Evolutionary conservation across 306 rosid species (phyloP).

Genomic region (Quercus variabilis): DNA sequence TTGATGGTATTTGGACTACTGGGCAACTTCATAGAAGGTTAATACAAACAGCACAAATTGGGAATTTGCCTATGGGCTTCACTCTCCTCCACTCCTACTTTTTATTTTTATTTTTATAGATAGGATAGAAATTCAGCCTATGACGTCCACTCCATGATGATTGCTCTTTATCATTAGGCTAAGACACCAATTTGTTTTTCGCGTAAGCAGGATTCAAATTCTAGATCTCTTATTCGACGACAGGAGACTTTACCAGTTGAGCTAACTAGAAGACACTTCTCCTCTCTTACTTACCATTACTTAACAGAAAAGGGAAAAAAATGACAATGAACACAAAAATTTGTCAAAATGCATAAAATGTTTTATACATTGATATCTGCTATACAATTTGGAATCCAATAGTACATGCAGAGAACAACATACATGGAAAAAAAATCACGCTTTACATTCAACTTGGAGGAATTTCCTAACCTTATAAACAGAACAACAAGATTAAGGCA

Average conservation of each 20-base stretch:
- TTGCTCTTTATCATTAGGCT: too few species aligned
- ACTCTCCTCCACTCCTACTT: too few species aligned
- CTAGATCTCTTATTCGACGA: rapidly evolving
- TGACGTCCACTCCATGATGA: too few species aligned
- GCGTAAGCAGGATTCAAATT: too few species aligned
- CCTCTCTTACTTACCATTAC: too few species aligned
- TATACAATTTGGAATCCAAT: slow-evolving; percentile 17
- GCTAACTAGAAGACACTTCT: too few species aligned
- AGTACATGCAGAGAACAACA: slow-evolving; percentile 26
- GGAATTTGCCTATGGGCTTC: too few species aligned
- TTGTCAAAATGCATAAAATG: neutral
- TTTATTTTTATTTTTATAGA: too few species aligned
- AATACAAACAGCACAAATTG: neutral
- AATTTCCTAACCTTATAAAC: slow-evolving; percentile 30
- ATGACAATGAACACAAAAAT: neutral
- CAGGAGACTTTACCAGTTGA: rapidly evolving
- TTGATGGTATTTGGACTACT: neutral
- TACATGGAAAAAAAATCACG: slow-evolving; percentile 19
- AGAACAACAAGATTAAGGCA: slow-evolving; percentile 17
- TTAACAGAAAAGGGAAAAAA: too few species aligned
- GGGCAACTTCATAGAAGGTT: neutral
- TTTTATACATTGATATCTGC: slow-evolving; percentile 14
- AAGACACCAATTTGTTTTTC: rapidly evolving
- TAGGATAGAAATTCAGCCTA: too few species aligned
- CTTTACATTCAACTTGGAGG: slow-evolving; percentile 38